Evolutionary conservation across 306 rosid species (phyloP).

Genomic region (Acmispon strigosus): DNA sequence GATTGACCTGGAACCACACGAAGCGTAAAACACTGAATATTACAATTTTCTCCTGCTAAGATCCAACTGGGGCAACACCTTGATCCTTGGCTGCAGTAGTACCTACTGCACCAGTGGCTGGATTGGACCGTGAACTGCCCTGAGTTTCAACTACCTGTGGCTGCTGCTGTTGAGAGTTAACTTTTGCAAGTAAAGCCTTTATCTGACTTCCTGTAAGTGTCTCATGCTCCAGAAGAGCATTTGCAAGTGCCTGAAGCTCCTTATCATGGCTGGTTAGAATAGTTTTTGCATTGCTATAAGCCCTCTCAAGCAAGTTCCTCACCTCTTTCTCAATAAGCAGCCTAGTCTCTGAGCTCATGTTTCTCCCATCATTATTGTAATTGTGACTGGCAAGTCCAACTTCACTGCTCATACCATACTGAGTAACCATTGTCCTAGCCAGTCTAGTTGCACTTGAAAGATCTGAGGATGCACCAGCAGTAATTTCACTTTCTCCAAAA

Average conservation of each 20-base stretch:
- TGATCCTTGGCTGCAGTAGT: constrained; percentile 61
- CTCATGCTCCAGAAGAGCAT: constrained; percentile 68
- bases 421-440: constrained; percentile 81
- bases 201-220: constrained; percentile 79
- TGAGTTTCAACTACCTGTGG: constrained; percentile 34
- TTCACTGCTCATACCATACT: constrained; percentile 77
- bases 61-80: constrained; percentile 57
- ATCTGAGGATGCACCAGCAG: constrained; percentile 67
- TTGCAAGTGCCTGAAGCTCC: constrained; percentile 83
- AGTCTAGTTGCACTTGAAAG: constrained; percentile 52
- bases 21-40: constrained; percentile 12
- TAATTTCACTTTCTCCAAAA: constrained; percentile 76
- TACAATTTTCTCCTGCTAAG: constrained; percentile 36
- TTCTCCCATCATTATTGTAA: constrained; percentile 63
- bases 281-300: constrained; percentile 72
- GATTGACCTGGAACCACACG: constrained; percentile 18
- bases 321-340: constrained; percentile 78
- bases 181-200: constrained; percentile 47
- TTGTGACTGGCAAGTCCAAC: constrained; percentile 68
- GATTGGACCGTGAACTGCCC: constrained; percentile 49
- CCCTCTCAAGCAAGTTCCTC: constrained; percentile 49
- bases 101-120: no score
- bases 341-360: constrained; percentile 87
- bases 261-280: constrained; percentile 60
- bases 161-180: constrained; percentile 35